Base-by-base conservation (phyloP, 306 rosid species). In the Quercus mongolica region DNA sequence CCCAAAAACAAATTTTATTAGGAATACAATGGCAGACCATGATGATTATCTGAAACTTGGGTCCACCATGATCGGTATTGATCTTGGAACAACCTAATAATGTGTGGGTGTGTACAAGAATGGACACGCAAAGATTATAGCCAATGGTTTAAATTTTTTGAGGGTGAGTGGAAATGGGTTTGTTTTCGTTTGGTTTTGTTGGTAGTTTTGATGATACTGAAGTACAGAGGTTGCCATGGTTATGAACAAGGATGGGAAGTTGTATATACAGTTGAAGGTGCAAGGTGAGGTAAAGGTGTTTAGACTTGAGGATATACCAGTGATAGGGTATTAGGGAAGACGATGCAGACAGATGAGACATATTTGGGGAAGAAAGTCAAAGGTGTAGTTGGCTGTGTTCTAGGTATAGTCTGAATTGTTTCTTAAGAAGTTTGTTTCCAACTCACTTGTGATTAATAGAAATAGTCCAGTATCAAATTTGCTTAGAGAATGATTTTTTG, bases 81-180 rank as follows among this genome's bases (percentile, higher is more conserved):
- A 89, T 85, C 86, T 89, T 13, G 92, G 88, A 13, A 86, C 90
- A 0, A 89, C 92, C 3, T 89, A 89, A 33, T 84, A 87, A 0
- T 86, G n/a, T n/a, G n/a, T n/a, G n/a, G n/a, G 88, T 73, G 89
- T 89, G 56, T 87, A 85, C 79, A 82, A 80, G 85, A 87, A 87
- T 51, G 89, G 79, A 30, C 81, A 79, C 14, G 88, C 83, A 4
- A 87, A 89, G 74, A 87, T 89, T 26, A 85, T 89, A 75, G 91
- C 88, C 28, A 85, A 89, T 68, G 91, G 87, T n/a, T 87, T 85
- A 54, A 88, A 91, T 25, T 76, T 7, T 55, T 6, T 54, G 7
- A 65, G 56, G 38, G 28, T 20, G 23, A 10, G 1, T 33, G 77
- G 41, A 80, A 55, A 5, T 54, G 69, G 57, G 28, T 21, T 63